Conservation (phyloP, 2,329 filamentous ascomycete genomes). For the Neofusicoccum kwambonambiense region DNA sequence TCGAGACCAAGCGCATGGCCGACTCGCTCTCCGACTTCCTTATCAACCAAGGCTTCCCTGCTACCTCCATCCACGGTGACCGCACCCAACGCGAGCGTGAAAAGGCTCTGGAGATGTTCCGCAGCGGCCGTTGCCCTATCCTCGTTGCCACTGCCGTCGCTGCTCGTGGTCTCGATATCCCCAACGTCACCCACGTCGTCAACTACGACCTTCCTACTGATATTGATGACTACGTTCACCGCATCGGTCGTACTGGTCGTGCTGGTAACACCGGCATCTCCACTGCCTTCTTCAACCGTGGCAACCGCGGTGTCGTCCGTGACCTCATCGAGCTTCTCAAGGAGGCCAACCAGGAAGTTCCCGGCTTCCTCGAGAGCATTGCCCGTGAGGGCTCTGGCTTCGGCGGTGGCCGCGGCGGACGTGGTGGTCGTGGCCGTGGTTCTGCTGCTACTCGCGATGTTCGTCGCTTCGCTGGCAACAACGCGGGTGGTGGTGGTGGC, state of each 20-base stretch:
- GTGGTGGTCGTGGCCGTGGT: slow-evolving; percentile 66
- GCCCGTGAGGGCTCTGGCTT: slow-evolving; percentile 86
- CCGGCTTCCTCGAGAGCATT: slow-evolving; percentile 92
- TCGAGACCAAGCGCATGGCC: slow-evolving; percentile 99
- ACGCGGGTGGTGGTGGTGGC: slow-evolving; percentile 57
- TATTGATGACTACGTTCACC: slow-evolving; percentile 98
- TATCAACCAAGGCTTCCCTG: slow-evolving; percentile 97
- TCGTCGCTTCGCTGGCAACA: slow-evolving; percentile 59
- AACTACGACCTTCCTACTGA: slow-evolving; percentile 99
- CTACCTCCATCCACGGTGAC: slow-evolving; percentile 97
- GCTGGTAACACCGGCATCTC: slow-evolving; percentile 98
- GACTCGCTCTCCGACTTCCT: slow-evolving; percentile 97
- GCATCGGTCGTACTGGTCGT: slow-evolving; percentile 99
- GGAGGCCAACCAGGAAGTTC: slow-evolving; percentile 97
- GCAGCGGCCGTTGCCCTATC: slow-evolving; percentile 91
- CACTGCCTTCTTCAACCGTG: slow-evolving; percentile 99
- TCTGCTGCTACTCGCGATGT: slow-evolving; percentile 77
- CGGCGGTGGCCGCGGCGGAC: slow-evolving; percentile 67
- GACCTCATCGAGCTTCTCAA: slow-evolving; percentile 97
- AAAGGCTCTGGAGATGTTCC: slow-evolving; percentile 95
- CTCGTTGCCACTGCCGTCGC: slow-evolving; percentile 96
- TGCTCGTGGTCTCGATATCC: slow-evolving; percentile 81
- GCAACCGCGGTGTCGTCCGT: slow-evolving; percentile 95
- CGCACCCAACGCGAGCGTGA: slow-evolving; percentile 99
- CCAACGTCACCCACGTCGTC: slow-evolving; percentile 94